Conservation (phyloP, 306 rosid genomes). For the Quercus ilex region DNA sequence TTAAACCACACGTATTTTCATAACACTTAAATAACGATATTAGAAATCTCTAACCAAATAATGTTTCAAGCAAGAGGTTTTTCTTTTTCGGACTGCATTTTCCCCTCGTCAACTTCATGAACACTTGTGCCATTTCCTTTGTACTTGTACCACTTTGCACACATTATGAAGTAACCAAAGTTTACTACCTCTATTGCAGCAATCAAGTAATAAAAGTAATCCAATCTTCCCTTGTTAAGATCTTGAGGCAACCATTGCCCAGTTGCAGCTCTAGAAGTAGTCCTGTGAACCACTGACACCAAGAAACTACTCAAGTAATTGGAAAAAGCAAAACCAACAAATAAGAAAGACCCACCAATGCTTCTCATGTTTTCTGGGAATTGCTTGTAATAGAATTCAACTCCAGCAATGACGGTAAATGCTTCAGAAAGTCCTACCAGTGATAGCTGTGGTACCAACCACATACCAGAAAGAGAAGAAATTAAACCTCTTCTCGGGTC, state of each 20-base stretch:
- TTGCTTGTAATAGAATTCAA: slow-evolving; percentile 77
- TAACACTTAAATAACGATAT: no score
- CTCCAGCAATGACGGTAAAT: slow-evolving; percentile 53
- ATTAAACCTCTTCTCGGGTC: slow-evolving; percentile 61
- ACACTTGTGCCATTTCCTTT: slow-evolving; percentile 27
- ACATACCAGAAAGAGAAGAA: slow-evolving; percentile 68
- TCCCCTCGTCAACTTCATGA: slow-evolving; percentile 21
- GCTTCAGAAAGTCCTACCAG: slow-evolving; percentile 59
- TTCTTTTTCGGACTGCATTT: slow-evolving; percentile 15
- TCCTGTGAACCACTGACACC: slow-evolving; percentile 46
- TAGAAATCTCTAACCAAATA: neutral
- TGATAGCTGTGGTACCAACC: slow-evolving; percentile 67
- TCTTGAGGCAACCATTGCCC: slow-evolving; percentile 82
- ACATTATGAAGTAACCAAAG: slow-evolving; percentile 55
- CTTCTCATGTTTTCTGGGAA: slow-evolving; percentile 95
- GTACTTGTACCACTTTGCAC: slow-evolving; percentile 66
- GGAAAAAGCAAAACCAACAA: slow-evolving; percentile 56
- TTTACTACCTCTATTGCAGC: slow-evolving; percentile 44
- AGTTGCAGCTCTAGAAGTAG: slow-evolving; percentile 27
- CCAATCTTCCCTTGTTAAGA: slow-evolving; percentile 84
- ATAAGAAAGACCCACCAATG: slow-evolving; percentile 66
- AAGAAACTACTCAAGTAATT: slow-evolving; percentile 63
- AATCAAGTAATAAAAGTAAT: slow-evolving; percentile 61
- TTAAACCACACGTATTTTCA: no score
- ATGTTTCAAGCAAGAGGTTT: slow-evolving; percentile 19